Conservation (phyloP, 1,284 basidiomycete species). For the Acaromyces ingoldii region DNA sequence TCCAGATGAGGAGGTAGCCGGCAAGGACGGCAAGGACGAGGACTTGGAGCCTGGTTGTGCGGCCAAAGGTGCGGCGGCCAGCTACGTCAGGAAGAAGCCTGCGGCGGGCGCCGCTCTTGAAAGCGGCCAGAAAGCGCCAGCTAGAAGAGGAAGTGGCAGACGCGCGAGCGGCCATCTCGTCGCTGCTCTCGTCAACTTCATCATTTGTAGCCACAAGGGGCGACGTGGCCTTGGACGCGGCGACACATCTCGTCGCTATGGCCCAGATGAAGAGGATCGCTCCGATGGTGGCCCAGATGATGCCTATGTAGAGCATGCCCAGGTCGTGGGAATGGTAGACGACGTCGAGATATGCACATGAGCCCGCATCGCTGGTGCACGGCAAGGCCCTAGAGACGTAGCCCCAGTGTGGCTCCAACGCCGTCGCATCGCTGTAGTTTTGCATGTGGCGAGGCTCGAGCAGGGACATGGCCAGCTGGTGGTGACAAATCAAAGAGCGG, state of each 20-base stretch:
- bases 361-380: conserved; percentile 18
- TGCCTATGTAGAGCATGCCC: conserved; percentile 17
- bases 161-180: neutral
- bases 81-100: conserved; percentile 4
- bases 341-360: conserved; percentile 17
- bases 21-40: conserved; percentile 9
- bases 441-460: conserved; percentile 13
- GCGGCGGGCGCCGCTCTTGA: neutral
- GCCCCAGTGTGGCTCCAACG: conserved; percentile 14
- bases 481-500: too few relatives aligned
- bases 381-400: conserved; percentile 13
- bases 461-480: neutral
- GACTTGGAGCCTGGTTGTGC: conserved; percentile 13
- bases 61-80: conserved; percentile 8
- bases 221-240: neutral
- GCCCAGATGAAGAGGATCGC: conserved; percentile 5
- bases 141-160: neutral
- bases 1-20: conserved; percentile 12
- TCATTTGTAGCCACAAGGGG: neutral
- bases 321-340: conserved; percentile 16
- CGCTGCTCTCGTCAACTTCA: neutral
- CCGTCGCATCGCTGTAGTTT: conserved; percentile 7
- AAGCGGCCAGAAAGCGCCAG: neutral
- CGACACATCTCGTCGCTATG: neutral
- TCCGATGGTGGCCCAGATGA: conserved; percentile 14